Base-by-base conservation (phyloP, 805 yeast genomes). In the Wickerhamomyces pijperi region DNA sequence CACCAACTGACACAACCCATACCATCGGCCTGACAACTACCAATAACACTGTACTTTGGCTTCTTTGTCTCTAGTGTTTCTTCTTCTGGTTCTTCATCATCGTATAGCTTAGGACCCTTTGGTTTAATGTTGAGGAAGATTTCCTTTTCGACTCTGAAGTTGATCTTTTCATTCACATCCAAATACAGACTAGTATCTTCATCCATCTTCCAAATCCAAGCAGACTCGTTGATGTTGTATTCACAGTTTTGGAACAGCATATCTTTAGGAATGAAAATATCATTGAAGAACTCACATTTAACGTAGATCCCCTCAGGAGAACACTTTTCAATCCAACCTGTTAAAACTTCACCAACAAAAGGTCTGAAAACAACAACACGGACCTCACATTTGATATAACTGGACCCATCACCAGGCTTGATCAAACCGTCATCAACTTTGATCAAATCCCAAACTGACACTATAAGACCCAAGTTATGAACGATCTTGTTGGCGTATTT, bases 1-100 rank as follows among this genome's bases (percentile, higher is more conserved):
- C 98, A 90, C 98, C 98, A 92, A 40, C 88, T 75, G 32, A 85
- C 78, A 49, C 94, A 76, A 4, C 98, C 98, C 94, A 87, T 85
- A 34, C 98, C 98, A 53, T 87, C 96, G 3, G 86, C 77, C 57
- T 87, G 96, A 58, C 97, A 87, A 46, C 95, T 82, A 15, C 90
- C 97, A 21, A 84, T 60, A 20, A 90, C 61, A 9, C 86, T 84
- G 61, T 86, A 88, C 14, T 96, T 86, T 11, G 96, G 92, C 39
- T 69, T 69, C 11, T 58, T 49, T 11, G 59, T 61, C 44, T 67
- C 72, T 14, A 25, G 14, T 28, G 54, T 58, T 2, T 47, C 51
- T 7, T 52, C 56, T 9, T 38, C 40, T 15, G 39, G 34, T 19
- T 45, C 49, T 19, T 57, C 53, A 21, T 53, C 52, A 19, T 53